Conservation (phyloP, 352 stramenopile genomes). For the Thalassiosira hispida region DNA sequence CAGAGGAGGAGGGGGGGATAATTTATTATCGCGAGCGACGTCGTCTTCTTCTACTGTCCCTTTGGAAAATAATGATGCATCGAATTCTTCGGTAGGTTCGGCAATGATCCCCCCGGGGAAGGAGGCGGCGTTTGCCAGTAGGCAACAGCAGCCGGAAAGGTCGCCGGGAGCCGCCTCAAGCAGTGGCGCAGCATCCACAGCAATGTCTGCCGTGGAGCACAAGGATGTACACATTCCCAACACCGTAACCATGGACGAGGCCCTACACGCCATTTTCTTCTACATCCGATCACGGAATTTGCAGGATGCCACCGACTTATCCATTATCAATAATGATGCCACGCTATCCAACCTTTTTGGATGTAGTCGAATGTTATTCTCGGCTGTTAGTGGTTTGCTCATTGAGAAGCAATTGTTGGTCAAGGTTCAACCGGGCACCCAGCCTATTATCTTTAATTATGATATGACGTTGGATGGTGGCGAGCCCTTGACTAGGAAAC, state of each 20-base stretch:
- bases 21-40: neutral
- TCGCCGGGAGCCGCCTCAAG: neutral
- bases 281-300: constrained; percentile 74
- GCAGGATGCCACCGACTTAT: constrained; percentile 64
- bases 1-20: neutral
- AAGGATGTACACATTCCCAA: constrained; percentile 57
- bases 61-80: constrained; percentile 35
- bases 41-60: neutral
- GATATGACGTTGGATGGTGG: constrained; percentile 50
- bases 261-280: constrained; percentile 62
- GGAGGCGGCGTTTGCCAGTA: constrained; percentile 10
- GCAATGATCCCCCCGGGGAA: neutral
- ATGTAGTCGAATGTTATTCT: constrained; percentile 65
- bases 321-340: constrained; percentile 72
- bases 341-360: constrained; percentile 65
- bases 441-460: constrained; percentile 63
- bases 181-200: neutral
- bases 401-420: constrained; percentile 44
- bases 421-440: constrained; percentile 35
- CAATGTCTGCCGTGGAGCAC: constrained; percentile 1
- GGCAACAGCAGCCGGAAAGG: constrained; percentile 1
- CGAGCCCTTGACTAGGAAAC: constrained; percentile 32
- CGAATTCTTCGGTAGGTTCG: constrained; percentile 15
- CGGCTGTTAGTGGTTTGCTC: constrained; percentile 32
- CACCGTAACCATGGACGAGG: constrained; percentile 75